A percentile compares a stretch with the other conserved stretches of the same genome.
Conservation (phyloP, 2,329 filamentous ascomycete species). For the Cladosporium sp. region DNA sequence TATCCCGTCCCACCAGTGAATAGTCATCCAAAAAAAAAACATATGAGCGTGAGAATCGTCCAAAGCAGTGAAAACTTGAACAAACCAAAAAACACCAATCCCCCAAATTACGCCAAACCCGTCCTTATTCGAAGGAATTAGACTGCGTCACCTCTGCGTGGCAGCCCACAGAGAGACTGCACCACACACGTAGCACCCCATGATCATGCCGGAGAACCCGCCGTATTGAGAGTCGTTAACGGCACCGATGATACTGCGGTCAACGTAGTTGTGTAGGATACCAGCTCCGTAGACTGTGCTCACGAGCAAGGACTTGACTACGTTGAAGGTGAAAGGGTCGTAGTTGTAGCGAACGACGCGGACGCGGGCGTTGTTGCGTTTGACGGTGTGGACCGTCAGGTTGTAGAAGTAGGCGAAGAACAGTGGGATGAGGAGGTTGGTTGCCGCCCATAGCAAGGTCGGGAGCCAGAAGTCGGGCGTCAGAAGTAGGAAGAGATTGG, state of each 20-base stretch:
- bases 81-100: background rate
- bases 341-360: conserved; percentile 54
- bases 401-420: conserved; percentile 87
- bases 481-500: conserved; percentile 75
- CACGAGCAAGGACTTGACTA: conserved; percentile 75
- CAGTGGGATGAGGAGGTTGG: conserved; percentile 65
- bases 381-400: conserved; percentile 57
- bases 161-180: conserved; percentile 73
- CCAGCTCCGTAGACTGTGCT: conserved; percentile 74
- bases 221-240: conserved; percentile 66
- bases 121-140: background rate
- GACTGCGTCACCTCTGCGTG: conserved; percentile 50
- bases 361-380: conserved; percentile 34
- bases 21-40: background rate
- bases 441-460: conserved; percentile 68
- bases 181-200: conserved; percentile 63
- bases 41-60: background rate
- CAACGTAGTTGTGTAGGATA: conserved; percentile 58
- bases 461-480: conserved; percentile 69
- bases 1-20: background rate
- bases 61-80: background rate
- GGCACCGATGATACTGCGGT: conserved; percentile 54
- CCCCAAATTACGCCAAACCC: background rate
- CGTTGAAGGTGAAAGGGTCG: conserved; percentile 86
- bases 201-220: conserved; percentile 64